Base-by-base conservation (phyloP, 176 grass and related monocot species). In the Eleusine indica region DNA sequence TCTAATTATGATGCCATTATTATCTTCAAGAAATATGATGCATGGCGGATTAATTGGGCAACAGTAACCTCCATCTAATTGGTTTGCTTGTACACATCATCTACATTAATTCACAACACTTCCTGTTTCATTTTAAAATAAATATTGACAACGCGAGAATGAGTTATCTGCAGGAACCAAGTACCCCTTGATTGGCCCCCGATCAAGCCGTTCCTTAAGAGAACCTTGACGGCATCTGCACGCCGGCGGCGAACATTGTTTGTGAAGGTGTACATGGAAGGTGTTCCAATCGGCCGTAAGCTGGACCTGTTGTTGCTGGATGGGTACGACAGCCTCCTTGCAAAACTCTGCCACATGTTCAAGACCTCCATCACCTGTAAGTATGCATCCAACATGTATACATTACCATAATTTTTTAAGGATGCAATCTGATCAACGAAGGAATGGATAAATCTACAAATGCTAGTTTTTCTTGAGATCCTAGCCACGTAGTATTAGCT, bases 241-340 rank as follows among this genome's bases (percentile, higher is more conserved):
- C 66, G 46, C 65, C 25, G 46, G 47, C 72, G 67, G 46, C 66
- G 53, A 12, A 82, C 84, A 66, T 63, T 91, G 63, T 91, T 89
- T 3, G 87, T 94, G 14, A 94, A 94, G 81, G 92, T 94, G 49
- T 94, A 94, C 37, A 94, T 91, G 92, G 92, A 94, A 80, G 89
- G 92, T 13, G 52, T 94, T 62, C 87, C 87, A 35, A 94, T 94
- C 29, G 92, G 92, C 43, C 82, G 92, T 73, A 94, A 94, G 67
- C 81, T 94, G 38, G 89, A 94, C 56, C 71, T 91, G 75, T 39
- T 91, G 13, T 71, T 91, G 57, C 78, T 87, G 37, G 73, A 72
- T 43, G 89, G 89, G 43, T 94, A 94, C 17, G 77, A 85, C 21
- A 68, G 69, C 64, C 92, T 94, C 44, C 75, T 89, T 19, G 62